Evolutionary conservation across 768 basidiomycete genomes (phyloP).

Genomic region (Cyclocybe aegerita): DNA sequence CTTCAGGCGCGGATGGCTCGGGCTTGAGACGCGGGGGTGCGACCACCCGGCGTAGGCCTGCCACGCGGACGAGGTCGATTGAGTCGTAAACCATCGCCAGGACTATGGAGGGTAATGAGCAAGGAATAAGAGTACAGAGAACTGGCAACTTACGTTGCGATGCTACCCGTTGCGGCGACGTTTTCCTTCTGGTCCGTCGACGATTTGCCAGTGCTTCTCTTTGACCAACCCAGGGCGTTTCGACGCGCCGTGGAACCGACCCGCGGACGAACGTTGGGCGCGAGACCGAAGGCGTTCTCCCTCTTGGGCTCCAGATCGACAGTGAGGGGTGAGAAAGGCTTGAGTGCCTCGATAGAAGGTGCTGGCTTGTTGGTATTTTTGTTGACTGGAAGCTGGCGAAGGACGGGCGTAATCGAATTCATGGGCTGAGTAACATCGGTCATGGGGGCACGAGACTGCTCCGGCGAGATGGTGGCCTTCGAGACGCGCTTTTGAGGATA

Average conservation of each 20-base stretch:
- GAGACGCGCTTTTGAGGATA: constrained; percentile 56
- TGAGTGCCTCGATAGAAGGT: constrained; percentile 37
- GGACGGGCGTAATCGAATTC: constrained; percentile 20
- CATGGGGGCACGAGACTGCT: constrained; percentile 30
- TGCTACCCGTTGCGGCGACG: constrained; percentile 32
- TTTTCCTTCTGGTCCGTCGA: constrained; percentile 60
- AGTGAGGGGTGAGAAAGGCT: constrained; percentile 42
- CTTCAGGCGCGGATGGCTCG: constrained; percentile 36
- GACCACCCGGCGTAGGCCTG: constrained; percentile 35
- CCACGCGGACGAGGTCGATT: constrained; percentile 52
- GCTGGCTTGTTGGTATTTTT: constrained; percentile 35
- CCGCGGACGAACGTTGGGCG: constrained; percentile 44
- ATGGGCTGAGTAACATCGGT: constrained; percentile 12
- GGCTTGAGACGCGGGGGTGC: constrained; percentile 33
- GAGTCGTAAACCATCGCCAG: constrained; percentile 46
- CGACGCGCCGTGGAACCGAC: constrained; percentile 57
- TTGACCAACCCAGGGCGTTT: constrained; percentile 62
- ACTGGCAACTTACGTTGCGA: constrained; percentile 55
- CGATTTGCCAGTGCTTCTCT: constrained; percentile 48
- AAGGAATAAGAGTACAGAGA: not conserved
- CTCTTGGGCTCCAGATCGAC: constrained; percentile 38
- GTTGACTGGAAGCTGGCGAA: constrained; percentile 47
- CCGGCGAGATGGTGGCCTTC: constrained; percentile 45
- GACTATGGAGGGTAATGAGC: constrained; percentile 26
- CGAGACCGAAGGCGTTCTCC: constrained; percentile 31